Evolutionary conservation across 139 green algal species (phyloP).

Genomic region (Mesotaenium endlicherianum): DNA sequence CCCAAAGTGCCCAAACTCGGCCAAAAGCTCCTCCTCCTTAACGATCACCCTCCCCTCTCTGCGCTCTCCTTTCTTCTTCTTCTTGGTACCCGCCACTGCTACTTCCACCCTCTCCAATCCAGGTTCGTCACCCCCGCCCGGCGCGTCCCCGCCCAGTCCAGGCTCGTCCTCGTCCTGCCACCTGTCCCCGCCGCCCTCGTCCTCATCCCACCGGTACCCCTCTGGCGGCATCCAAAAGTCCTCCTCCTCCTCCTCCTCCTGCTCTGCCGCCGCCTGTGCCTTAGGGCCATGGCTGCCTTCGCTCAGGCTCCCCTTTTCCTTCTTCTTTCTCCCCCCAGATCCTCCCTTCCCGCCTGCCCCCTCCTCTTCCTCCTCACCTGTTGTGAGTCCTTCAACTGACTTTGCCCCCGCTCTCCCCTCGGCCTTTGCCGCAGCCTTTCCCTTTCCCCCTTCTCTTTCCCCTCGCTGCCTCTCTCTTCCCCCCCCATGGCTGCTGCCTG

Average conservation of each 20-base stretch:
- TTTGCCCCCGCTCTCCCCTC: conserved; percentile 9
- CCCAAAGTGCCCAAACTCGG: too few species aligned
- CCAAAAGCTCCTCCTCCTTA: too few species aligned
- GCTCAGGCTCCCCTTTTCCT: not conserved
- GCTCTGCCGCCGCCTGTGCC: not conserved
- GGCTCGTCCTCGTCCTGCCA: conserved; percentile 12
- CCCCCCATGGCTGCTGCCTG: not conserved
- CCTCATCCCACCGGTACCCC: conserved; percentile 30
- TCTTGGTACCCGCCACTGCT: too few species aligned
- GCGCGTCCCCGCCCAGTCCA: too few species aligned
- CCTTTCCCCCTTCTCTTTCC: not conserved
- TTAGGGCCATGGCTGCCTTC: not conserved
- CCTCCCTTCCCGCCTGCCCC: conserved; percentile 1
- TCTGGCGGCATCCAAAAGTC: conserved; percentile 30
- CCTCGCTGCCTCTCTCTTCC: not conserved
- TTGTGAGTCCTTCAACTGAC: not conserved
- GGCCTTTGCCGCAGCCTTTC: not conserved
- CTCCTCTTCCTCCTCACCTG: not conserved
- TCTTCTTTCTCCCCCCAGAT: conserved; percentile 1
- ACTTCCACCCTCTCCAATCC: too few species aligned
- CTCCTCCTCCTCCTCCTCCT: conserved; percentile 13
- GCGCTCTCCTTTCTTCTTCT: too few species aligned
- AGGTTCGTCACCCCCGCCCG: too few species aligned
- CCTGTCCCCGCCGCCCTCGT: conserved; percentile 22
- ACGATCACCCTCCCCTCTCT: too few species aligned